Evolutionary conservation across 257 asterid genomes (phyloP).

Genomic region (Mitragyna speciosa): DNA sequence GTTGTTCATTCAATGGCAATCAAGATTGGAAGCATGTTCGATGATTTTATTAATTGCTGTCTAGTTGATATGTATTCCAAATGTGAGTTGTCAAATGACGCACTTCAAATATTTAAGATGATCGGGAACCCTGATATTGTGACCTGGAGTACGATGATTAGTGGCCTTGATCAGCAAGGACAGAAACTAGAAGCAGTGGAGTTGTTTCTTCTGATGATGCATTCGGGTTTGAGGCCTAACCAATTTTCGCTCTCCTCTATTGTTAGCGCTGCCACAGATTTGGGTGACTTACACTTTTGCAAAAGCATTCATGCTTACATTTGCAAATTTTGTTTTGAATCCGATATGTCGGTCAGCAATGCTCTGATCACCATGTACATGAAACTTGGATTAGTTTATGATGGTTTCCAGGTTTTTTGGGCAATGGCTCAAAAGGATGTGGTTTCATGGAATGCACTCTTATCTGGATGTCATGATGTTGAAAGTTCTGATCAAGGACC

Average conservation of each 20-base stretch:
- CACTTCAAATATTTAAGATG: slow-evolving; percentile 55
- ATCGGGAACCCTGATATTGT: slow-evolving; percentile 68
- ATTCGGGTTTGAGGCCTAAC: slow-evolving; percentile 62
- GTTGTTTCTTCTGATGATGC: slow-evolving; percentile 58
- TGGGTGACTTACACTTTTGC: slow-evolving; percentile 52
- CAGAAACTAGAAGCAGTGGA: slow-evolving; percentile 60
- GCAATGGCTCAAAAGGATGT: slow-evolving; percentile 52
- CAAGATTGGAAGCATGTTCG: slow-evolving; percentile 56
- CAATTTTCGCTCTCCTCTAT: slow-evolving; percentile 70
- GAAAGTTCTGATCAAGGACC: slow-evolving; percentile 56
- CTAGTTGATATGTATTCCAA: slow-evolving; percentile 80
- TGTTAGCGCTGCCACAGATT: slow-evolving; percentile 60
- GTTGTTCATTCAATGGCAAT: slow-evolving; percentile 63
- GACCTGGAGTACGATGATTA: slow-evolving; percentile 74
- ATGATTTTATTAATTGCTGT: slow-evolving; percentile 69
- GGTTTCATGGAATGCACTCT: slow-evolving; percentile 75
- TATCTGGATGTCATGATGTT: slow-evolving; percentile 66
- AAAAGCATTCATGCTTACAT: slow-evolving; percentile 77
- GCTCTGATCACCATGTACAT: slow-evolving; percentile 80
- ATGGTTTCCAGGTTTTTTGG: slow-evolving; percentile 52
- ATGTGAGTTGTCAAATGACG: slow-evolving; percentile 58
- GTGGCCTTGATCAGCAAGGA: slow-evolving; percentile 75
- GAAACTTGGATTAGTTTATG: slow-evolving; percentile 52
- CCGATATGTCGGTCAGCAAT: slow-evolving; percentile 57
- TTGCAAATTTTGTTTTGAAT: slow-evolving; percentile 55